These are phyloP conservation scores for Cladophialophora chaetospira DNA, from an alignment of 2,329 filamentous ascomycete genomes.

Conservation along the genomic window DNA sequence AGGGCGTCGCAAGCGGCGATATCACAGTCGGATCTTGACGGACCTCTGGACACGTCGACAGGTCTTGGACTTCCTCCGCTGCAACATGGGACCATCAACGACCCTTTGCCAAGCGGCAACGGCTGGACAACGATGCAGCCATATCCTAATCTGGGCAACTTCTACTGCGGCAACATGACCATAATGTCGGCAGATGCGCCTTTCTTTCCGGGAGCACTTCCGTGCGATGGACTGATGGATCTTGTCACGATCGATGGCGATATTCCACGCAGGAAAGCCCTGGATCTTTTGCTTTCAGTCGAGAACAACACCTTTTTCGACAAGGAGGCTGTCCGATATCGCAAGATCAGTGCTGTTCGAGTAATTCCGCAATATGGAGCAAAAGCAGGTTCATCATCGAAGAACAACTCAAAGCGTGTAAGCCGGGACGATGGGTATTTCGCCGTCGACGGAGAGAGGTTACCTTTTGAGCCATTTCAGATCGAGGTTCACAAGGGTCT, in stretches of 20 bases:
- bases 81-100: conserved; percentile 76
- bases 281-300: conserved; percentile 71
- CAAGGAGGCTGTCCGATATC: conserved; percentile 73
- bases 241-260: conserved; percentile 78
- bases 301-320: conserved; percentile 78
- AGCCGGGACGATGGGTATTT: conserved; percentile 76
- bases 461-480: conserved; percentile 88
- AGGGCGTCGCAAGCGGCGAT: conserved; percentile 43
- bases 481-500: conserved; percentile 82
- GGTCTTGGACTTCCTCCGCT: conserved; percentile 67
- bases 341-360: conserved; percentile 84
- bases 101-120: conserved; percentile 70
- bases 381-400: conserved; percentile 22
- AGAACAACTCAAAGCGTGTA: conserved; percentile 10
- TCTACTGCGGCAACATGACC: conserved; percentile 93
- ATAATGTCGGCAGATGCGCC: conserved; percentile 85
- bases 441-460: conserved; percentile 86
- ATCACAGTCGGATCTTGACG: conserved; percentile 39
- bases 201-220: conserved; percentile 82
- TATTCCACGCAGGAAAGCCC: conserved; percentile 64
- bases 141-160: conserved; percentile 80
- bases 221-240: conserved; percentile 84
- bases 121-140: conserved; percentile 71
- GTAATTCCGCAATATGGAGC: conserved; percentile 65
- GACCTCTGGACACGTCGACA: conserved; percentile 34